Evolutionary conservation across 768 basidiomycete species (phyloP).

Genomic region (Strobilomyces dryophilus): DNA sequence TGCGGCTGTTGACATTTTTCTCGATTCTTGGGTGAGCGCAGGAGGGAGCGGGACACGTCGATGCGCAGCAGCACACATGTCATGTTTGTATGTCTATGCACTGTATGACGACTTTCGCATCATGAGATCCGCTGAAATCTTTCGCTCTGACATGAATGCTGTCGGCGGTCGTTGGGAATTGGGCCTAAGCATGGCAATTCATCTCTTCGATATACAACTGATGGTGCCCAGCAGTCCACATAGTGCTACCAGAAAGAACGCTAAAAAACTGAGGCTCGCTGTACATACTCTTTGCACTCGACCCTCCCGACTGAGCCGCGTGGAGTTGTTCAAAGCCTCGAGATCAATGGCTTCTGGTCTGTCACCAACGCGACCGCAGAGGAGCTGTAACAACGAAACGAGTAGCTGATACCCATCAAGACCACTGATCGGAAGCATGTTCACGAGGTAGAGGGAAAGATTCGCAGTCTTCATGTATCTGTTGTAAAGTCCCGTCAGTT

Average conservation of each 20-base stretch:
- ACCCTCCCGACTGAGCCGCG: constrained; percentile 3
- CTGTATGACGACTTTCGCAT: constrained; percentile 14
- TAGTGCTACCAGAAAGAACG: constrained; percentile 17
- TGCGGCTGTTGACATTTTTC: constrained; percentile 4
- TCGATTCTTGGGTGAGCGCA: neutral
- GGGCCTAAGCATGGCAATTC: neutral
- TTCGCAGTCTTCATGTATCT: constrained; percentile 65
- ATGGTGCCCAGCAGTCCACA: constrained; percentile 20
- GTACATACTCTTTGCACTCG: constrained; percentile 13
- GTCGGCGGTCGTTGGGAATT: neutral
- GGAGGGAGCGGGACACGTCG: constrained; percentile 4
- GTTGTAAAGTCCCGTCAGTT: neutral
- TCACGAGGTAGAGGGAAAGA: constrained; percentile 80
- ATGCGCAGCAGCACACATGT: constrained; percentile 5
- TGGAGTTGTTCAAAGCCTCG: constrained; percentile 12
- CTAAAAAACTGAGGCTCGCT: constrained; percentile 16
- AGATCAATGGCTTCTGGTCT: constrained; percentile 15
- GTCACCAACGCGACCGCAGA: constrained; percentile 1
- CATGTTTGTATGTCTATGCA: constrained; percentile 21
- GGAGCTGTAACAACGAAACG: constrained; percentile 26
- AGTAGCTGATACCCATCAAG: constrained; percentile 72
- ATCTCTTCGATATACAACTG: constrained; percentile 6
- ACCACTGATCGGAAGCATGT: constrained; percentile 67
- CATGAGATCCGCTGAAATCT: neutral
- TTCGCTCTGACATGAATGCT: too few species aligned